phyloP scores from a whole-genome alignment of 106 monocot genomes.

The Apostasia ramifera region DNA sequence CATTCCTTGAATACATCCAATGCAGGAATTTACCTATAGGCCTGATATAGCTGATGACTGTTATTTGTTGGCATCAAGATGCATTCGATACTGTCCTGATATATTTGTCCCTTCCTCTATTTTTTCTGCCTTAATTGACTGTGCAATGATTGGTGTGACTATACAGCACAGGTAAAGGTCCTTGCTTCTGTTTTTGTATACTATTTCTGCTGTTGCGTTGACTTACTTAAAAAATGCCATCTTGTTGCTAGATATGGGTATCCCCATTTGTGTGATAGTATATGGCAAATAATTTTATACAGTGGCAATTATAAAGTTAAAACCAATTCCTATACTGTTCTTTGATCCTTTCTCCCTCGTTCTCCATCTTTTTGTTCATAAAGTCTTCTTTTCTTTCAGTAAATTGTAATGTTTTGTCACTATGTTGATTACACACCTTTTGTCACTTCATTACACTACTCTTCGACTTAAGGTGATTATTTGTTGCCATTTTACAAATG shows the following conservation, averaged over 20 bases:
- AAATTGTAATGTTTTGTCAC: no score
- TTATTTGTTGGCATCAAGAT: constrained; percentile 92
- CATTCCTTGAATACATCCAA: background rate
- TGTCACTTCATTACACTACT: no score
- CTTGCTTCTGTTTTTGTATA: background rate
- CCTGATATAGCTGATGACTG: constrained; percentile 97
- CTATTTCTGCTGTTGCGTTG: background rate
- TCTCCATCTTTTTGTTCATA: no score
- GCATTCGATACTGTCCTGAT: constrained; percentile 91
- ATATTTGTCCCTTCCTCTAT: constrained; percentile 70
- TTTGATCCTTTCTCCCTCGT: no score
- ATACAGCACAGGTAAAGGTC: constrained; percentile 68
- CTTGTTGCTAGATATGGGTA: no score
- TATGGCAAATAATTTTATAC: background rate
- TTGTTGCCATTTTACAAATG: no score
- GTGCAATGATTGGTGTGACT: constrained; percentile 78
- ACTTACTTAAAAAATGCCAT: no score
- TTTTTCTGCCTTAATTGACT: constrained; percentile 65
- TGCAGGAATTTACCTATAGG: constrained; percentile 89
- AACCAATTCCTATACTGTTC: no score
- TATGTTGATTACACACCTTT: no score
- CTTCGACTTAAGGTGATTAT: no score
- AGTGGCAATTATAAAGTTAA: no score
- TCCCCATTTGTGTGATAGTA: background rate
- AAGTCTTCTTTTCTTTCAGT: no score